phyloP scores from a whole-genome alignment of 129 eudicot species.

The Flaveria bidentis region DNA sequence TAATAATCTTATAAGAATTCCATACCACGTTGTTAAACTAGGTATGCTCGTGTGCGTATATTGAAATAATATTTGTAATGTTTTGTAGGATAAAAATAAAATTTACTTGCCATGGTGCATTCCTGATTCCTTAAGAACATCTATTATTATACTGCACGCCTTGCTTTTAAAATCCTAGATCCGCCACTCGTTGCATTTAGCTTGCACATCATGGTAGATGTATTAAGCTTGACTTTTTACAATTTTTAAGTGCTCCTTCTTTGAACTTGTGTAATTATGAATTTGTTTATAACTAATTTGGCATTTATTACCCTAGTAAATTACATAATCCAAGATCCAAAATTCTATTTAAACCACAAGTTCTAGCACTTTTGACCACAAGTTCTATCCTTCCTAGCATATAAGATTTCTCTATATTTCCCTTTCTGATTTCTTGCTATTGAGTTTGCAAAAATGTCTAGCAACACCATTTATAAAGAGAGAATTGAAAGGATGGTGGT shows the following conservation, averaged over 20 bases:
- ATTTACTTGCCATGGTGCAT: neutral
- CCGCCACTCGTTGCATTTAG: slow-evolving; percentile 8
- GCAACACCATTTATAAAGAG: neutral
- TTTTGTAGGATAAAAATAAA: neutral
- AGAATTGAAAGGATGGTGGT: neutral
- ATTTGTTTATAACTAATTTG: neutral
- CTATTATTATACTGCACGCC: neutral
- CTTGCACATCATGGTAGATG: neutral
- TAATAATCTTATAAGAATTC: neutral
- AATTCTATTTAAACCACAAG: slow-evolving; percentile 23
- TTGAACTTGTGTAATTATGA: slow-evolving; percentile 2
- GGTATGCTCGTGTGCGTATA: neutral
- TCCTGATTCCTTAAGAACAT: neutral
- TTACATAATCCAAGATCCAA: slow-evolving; percentile 1
- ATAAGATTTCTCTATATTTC: neutral
- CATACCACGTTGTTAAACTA: neutral
- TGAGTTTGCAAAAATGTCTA: slow-evolving; percentile 25
- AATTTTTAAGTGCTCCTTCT: neutral
- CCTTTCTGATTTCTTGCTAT: slow-evolving; percentile 13
- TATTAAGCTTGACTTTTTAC: neutral
- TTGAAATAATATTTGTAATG: neutral
- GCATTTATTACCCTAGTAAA: slow-evolving; percentile 22
- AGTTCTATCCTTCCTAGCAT: neutral
- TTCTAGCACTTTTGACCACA: slow-evolving; percentile 23
- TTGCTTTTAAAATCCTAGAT: neutral